Base-by-base conservation (phyloP, 306 rosid species). In the Sphenostylis stenocarpa region DNA sequence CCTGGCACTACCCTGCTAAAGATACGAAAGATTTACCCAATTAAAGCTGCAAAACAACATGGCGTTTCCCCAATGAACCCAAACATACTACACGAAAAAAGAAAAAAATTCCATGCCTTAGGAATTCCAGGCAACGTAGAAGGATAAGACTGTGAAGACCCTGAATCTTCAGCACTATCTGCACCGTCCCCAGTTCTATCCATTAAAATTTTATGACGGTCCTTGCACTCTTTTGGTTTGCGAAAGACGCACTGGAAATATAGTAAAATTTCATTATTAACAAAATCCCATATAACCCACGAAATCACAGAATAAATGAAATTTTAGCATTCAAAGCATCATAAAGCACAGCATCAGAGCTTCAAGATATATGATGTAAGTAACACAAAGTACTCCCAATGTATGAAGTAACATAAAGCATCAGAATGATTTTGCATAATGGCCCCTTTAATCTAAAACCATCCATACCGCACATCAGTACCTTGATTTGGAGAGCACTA, bases 111-210 rank as follows among this genome's bases (percentile, higher is more conserved):
- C 63, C 87, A 80, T 87, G 92, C 97, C 97, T 92, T 88, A 1
- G 97, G 97, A 82, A 90, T 92, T 60, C 97, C 96, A 2, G 92
- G 96, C 66, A 92, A 75, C 1, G 96, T 88, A 66, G 92, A 90
- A 38, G 96, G 92, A 85, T 90, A 92, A 56, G 97, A 85, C 77
- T 90, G 96, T 67, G 97, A 90, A 75, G 96, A 88, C 68, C 92
- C 97, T 17, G 96, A 92, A 85, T 92, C 97, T 87, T 92, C 97
- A 57, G 93, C 97, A 68, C 97, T 92, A 60, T 92, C 97, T 41
- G 90, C 97, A 67, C 91, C 96, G 83, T 92, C 97, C 79, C 91
- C 93, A 66, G 72, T 83, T 84, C 85, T 86, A 72, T 92, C 96
- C 96, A 92, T 92, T 56, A 92, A 84, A 45, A 80, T n/a, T 80